Evolutionary conservation across 805 yeast genomes (phyloP).

Genomic region (Lachancea quebecensis): DNA sequence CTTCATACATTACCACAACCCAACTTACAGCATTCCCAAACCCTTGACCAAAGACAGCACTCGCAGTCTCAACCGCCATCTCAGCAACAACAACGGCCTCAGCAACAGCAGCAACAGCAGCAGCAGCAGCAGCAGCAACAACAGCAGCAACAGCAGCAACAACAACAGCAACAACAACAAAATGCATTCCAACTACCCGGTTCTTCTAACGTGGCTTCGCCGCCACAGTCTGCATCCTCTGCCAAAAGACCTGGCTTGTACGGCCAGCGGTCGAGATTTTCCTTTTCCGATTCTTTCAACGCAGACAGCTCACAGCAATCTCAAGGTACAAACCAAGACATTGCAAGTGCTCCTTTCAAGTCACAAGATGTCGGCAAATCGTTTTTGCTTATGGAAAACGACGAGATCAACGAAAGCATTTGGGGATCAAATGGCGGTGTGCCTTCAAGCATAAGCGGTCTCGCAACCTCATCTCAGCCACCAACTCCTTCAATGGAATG

Average conservation of each 20-base stretch:
- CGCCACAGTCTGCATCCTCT: slow-evolving; percentile 26
- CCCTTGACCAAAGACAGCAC: slow-evolving; percentile 1
- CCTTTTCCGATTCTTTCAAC: slow-evolving; percentile 61
- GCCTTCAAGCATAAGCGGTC: slow-evolving; percentile 27
- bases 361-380: slow-evolving; percentile 37
- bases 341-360: slow-evolving; percentile 12
- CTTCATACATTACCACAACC: slow-evolving; percentile 2
- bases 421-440: slow-evolving; percentile 30
- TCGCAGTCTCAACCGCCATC: slow-evolving; percentile 1
- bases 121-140: slow-evolving; percentile 11
- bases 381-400: slow-evolving; percentile 35
- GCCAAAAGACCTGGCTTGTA: slow-evolving; percentile 50
- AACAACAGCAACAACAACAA: slow-evolving; percentile 13
- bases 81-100: slow-evolving; percentile 10
- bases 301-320: slow-evolving; percentile 23
- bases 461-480: slow-evolving; percentile 24
- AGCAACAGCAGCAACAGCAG: slow-evolving; percentile 7
- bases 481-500: slow-evolving; percentile 30
- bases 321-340: slow-evolving; percentile 10
- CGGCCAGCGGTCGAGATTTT: slow-evolving; percentile 57
- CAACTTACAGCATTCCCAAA: slow-evolving; percentile 2
- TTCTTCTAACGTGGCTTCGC: slow-evolving; percentile 15
- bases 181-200: slow-evolving; percentile 14
- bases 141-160: slow-evolving; percentile 12
- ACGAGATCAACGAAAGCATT: slow-evolving; percentile 30